Base-by-base conservation (phyloP, 2,329 filamentous ascomycete species). In the Calycina herbarum region DNA sequence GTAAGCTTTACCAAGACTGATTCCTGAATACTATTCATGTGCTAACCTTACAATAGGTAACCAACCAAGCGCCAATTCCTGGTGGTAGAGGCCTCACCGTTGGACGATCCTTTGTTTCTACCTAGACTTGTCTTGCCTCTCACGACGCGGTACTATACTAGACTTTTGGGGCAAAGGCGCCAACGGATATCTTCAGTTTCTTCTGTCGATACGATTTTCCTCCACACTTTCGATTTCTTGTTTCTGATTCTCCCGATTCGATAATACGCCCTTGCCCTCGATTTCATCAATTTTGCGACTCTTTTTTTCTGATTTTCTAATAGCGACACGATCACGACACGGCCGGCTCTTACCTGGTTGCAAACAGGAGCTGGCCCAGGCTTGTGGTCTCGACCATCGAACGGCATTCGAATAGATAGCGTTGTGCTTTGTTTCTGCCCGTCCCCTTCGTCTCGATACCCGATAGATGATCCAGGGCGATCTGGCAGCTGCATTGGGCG, bases 51-150 rank as follows among this genome's bases (percentile, higher is more conserved):
- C 48, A 42, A 17, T 29, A 66, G 83, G 83, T 75, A 85, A 85
- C 76, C 83, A 83, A 70, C 82, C 81, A 67, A 81, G 80, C 71
- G 81, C 80, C 63, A 79, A 75, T 72, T 86, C 74, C 68, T 86
- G 83, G 84, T 86, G 84, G 84, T 86, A 86, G 74, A 75, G 69
- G 42, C 64, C 67, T 63, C 61, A 66, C 60, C 45, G 51, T 24
- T 48, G 61, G 69, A 65, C 69, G 69, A 65, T 59, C 66, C 66
- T 67, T 67, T 69, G 68, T 68, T 70, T 68, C 62, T 54, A 54
- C 70, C 71, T 70, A 70, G 65, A 54, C 59, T 42, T 60, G 31
- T 51, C 62, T 61, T 68, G 67, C 63, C 57, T 68, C 61, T 54
- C 48, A 54, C 48, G 48, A 54, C 48, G 48, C 48, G 20, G 48